Conservation (phyloP, 2,329 filamentous ascomycete species). For the Calonectria hawksworthii region DNA sequence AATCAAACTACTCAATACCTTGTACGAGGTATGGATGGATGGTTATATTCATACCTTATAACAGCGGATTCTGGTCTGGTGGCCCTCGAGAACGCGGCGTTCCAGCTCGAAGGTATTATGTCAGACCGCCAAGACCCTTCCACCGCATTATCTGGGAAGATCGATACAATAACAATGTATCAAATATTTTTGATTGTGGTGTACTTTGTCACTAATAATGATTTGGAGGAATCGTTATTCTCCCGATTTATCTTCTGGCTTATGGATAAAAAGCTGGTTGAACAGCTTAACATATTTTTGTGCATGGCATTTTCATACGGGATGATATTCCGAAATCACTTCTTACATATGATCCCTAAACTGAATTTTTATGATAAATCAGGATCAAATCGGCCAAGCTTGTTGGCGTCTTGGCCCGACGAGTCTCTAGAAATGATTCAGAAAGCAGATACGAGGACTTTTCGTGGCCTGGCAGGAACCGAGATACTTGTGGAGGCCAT, state of each 20-base stretch:
- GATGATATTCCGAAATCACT: background rate
- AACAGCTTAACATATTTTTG: background rate
- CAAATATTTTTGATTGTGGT: background rate
- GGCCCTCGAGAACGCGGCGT: background rate
- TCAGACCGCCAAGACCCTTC: background rate
- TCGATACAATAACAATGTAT: background rate
- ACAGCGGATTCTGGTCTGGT: background rate
- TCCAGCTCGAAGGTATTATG: background rate
- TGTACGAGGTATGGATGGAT: background rate
- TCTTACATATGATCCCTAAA: background rate
- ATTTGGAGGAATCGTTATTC: background rate
- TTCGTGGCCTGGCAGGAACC: background rate
- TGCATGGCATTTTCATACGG: background rate
- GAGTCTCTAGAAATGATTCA: background rate
- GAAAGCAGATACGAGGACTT: background rate
- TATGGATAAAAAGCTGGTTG: background rate
- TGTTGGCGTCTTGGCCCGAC: background rate
- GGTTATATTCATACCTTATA: background rate
- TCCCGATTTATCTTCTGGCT: background rate
- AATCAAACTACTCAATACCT: background rate
- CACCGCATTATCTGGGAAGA: background rate
- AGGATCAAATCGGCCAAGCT: background rate
- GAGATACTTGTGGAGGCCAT: background rate
- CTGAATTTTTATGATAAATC: background rate
- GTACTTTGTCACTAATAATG: background rate